phyloP scores from a whole-genome alignment of 768 basidiomycete species.

The Ramaria sp. region DNA sequence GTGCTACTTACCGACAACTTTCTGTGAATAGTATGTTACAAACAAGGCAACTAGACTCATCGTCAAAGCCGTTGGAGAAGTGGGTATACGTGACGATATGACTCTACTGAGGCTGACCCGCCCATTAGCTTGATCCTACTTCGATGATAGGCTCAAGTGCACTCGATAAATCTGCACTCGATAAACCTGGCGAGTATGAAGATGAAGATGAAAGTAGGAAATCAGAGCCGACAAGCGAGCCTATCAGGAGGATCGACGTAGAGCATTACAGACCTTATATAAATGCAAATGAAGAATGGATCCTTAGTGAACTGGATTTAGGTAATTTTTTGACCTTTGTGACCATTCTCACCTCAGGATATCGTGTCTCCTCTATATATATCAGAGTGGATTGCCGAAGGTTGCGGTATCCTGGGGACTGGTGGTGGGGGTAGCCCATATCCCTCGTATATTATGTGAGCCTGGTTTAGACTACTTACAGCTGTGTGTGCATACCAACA shows the following conservation, averaged over 20 bases:
- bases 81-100: constrained; percentile 15
- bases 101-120: constrained; percentile 7
- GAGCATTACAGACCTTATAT: constrained; percentile 29
- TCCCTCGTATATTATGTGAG: constrained; percentile 33
- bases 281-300: constrained; percentile 29
- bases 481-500: not conserved
- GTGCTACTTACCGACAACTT: not conserved
- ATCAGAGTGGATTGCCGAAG: constrained; percentile 46
- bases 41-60: constrained; percentile 45
- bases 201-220: not conserved
- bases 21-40: constrained; percentile 30
- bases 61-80: constrained; percentile 52
- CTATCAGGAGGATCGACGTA: constrained; percentile 15
- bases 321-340: not conserved
- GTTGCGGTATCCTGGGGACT: constrained; percentile 51
- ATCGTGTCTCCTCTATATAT: not conserved
- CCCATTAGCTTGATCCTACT: constrained; percentile 11
- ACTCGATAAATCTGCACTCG: no score
- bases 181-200: not conserved
- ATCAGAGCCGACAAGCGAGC: not conserved
- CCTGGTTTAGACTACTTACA: no score
- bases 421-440: constrained; percentile 56
- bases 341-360: constrained; percentile 10
- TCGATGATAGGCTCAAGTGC: not conserved
- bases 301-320: constrained; percentile 35